A percentile compares a stretch with the other conserved stretches of the same genome.
Conservation (phyloP, 176 grass and related monocot species). For the Cymbopogon citratus region DNA sequence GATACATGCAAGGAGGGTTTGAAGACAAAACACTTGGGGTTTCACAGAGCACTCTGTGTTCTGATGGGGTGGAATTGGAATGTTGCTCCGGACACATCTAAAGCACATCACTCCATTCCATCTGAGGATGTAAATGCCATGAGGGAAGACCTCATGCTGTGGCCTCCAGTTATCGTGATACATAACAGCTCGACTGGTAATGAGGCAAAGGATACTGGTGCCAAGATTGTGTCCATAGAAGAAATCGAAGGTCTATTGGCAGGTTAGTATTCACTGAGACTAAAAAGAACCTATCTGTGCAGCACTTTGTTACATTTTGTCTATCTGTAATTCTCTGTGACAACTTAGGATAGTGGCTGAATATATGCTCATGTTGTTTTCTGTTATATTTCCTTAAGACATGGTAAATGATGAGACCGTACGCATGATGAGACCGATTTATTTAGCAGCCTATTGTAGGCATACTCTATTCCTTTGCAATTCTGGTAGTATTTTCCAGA, state of each 20-base stretch:
- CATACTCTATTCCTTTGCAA: not conserved
- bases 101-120: slow-evolving; percentile 44
- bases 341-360: not conserved
- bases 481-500: not conserved
- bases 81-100: slow-evolving; percentile 69
- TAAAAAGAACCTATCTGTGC: slow-evolving; percentile 2
- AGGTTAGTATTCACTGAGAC: slow-evolving; percentile 49
- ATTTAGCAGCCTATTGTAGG: not conserved
- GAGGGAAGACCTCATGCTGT: slow-evolving; percentile 74
- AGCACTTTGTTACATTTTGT: not conserved
- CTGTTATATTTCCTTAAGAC: not conserved
- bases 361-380: not conserved
- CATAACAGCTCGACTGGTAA: slow-evolving; percentile 48
- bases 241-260: slow-evolving; percentile 60
- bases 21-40: slow-evolving; percentile 75
- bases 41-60: slow-evolving; percentile 89
- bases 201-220: slow-evolving; percentile 21
- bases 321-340: not conserved
- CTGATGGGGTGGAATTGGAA: slow-evolving; percentile 94
- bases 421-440: not conserved
- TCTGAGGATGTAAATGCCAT: slow-evolving; percentile 54
- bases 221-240: slow-evolving; percentile 44
- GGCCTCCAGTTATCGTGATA: slow-evolving; percentile 87
- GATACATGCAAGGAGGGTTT: slow-evolving; percentile 60
- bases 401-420: not conserved